These are phyloP conservation scores for Rubia balearica DNA, from an alignment of 305 asterid species.

Conservation along the genomic window DNA sequence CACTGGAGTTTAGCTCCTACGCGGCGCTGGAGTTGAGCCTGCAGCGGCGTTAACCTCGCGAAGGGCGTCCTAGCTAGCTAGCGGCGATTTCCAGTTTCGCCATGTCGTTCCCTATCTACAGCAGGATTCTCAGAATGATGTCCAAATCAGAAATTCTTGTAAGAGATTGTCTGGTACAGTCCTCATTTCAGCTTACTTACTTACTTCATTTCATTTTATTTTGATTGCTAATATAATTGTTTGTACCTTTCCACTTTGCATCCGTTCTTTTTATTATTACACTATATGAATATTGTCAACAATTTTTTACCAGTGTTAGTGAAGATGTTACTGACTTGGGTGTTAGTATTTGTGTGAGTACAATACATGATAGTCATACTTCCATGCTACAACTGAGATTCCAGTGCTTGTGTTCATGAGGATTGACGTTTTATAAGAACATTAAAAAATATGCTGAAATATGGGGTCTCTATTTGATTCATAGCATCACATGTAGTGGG, in stretches of 20 bases:
- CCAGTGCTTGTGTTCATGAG: neutral
- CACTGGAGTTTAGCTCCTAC: too few relatives aligned
- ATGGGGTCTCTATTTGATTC: neutral
- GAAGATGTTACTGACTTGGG: neutral
- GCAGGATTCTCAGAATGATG: conserved; percentile 30
- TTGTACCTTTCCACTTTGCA: neutral
- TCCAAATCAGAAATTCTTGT: conserved; percentile 14
- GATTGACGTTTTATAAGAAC: neutral
- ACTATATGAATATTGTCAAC: neutral
- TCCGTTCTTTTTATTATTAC: neutral
- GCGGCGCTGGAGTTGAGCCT: too few relatives aligned
- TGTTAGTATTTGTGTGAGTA: neutral
- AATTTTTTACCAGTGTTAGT: neutral
- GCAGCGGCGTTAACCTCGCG: too few relatives aligned
- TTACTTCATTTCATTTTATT: neutral
- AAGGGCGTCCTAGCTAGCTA: too few relatives aligned
- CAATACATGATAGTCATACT: neutral
- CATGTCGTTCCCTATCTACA: neutral
- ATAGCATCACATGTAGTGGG: neutral
- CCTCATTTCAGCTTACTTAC: conserved; percentile 3
- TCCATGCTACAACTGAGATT: neutral
- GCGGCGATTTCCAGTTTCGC: too few relatives aligned
- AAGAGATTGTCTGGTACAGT: conserved; percentile 40
- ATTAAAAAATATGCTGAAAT: neutral
- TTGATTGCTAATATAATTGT: neutral